These are phyloP conservation scores for Geotrichum candidum DNA, from an alignment of 1,139 yeast genomes.

Conservation along the genomic window DNA sequence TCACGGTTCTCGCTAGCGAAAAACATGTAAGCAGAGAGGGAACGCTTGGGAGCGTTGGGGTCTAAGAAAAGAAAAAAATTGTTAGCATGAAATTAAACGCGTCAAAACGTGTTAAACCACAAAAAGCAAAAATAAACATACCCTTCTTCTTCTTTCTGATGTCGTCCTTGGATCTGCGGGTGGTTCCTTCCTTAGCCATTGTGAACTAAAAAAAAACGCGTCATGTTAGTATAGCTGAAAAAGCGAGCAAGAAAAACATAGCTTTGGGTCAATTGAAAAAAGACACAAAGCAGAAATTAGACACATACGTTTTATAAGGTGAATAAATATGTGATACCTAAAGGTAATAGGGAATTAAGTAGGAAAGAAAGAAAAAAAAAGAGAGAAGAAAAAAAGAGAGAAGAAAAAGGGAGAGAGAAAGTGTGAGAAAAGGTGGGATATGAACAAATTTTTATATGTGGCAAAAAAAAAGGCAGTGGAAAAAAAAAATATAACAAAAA, in stretches of 20 bases:
- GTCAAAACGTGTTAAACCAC: background rate
- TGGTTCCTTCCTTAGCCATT: constrained; percentile 30
- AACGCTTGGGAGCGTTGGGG: constrained; percentile 99
- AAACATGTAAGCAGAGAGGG: constrained; percentile 97
- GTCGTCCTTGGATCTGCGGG: constrained; percentile 25
- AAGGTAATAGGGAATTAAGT: background rate
- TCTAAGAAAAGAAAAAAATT: constrained; percentile 38
- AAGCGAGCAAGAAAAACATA: background rate
- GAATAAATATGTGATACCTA: background rate
- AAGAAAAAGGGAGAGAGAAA: background rate
- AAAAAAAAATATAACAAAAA: constrained; percentile 1
- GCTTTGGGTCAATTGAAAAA: background rate
- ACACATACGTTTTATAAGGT: background rate
- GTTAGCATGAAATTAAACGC: background rate
- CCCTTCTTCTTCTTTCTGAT: constrained; percentile 31
- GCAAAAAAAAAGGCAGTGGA: background rate
- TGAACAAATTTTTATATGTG: background rate
- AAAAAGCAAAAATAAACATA: constrained; percentile 14
- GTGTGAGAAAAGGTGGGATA: background rate
- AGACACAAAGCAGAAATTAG: background rate
- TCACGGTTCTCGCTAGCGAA: constrained; percentile 97
- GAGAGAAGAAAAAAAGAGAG: background rate
- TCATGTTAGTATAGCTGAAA: background rate
- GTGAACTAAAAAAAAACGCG: constrained; percentile 7
- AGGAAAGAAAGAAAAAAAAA: background rate